Evolutionary conservation across 2,329 filamentous ascomycete species (phyloP).

Genomic region (Leptosphaerulina australis): DNA sequence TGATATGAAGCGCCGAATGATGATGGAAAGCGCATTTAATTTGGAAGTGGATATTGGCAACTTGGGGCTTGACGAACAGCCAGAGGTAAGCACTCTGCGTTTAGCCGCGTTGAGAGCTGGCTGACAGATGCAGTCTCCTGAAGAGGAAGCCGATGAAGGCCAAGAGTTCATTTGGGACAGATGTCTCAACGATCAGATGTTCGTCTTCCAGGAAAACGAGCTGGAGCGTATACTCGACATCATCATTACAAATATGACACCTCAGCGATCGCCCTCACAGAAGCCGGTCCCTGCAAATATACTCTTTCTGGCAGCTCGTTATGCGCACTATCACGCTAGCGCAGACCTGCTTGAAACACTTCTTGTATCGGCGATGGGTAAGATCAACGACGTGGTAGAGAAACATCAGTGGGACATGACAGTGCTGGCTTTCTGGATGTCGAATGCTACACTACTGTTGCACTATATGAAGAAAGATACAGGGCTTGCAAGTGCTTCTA

Average conservation of each 20-base stretch:
- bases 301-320: conserved; percentile 91
- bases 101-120: conserved; percentile 25
- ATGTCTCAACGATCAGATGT: conserved; percentile 98
- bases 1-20: conserved; percentile 94
- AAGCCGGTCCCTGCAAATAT: conserved; percentile 98
- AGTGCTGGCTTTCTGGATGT: conserved; percentile 97
- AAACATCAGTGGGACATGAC: conserved; percentile 99
- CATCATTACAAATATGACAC: conserved; percentile 97
- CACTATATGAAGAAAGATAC: conserved; percentile 96
- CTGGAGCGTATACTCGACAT: conserved; percentile 91
- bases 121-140: conserved; percentile 50
- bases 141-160: conserved; percentile 86
- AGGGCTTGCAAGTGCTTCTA: conserved; percentile 78
- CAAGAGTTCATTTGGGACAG: conserved; percentile 96
- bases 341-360: conserved; percentile 80
- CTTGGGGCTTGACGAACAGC: conserved; percentile 92
- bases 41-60: conserved; percentile 96
- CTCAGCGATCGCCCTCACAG: conserved; percentile 92
- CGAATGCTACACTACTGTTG: conserved; percentile 90
- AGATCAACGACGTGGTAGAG: conserved; percentile 97
- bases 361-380: conserved; percentile 85
- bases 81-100: conserved; percentile 67
- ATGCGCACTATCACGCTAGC: conserved; percentile 95
- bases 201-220: conserved; percentile 96
- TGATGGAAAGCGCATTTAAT: conserved; percentile 98